Percentiles rank a stretch among this genome's conserved stretches.
Conservation (phyloP, 1,284 basidiomycete genomes). For the Phellopilus nigrolimitatus region DNA sequence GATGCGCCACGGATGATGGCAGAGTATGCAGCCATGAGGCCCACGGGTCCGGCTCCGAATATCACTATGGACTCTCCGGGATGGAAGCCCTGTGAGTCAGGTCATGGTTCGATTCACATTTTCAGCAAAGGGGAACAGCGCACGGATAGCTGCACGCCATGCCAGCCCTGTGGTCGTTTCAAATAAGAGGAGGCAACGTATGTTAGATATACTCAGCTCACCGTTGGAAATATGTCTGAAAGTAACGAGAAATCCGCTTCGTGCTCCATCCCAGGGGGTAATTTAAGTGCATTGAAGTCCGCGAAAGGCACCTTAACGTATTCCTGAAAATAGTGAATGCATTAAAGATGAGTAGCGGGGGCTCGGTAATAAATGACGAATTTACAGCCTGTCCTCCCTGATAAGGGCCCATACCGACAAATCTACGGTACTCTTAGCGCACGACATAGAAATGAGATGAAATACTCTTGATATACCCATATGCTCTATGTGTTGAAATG, state of each 20-base stretch:
- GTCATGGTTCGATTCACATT: background rate
- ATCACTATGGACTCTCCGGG: slow-evolving; percentile 49
- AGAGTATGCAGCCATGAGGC: slow-evolving; percentile 52
- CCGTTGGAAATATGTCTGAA: slow-evolving; percentile 51
- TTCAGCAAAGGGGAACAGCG: slow-evolving; percentile 13
- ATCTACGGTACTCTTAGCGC: slow-evolving; percentile 27
- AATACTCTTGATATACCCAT: slow-evolving; percentile 35
- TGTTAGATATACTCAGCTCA: slow-evolving; percentile 23
- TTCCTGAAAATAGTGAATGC: slow-evolving; percentile 31
- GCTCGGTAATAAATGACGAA: background rate
- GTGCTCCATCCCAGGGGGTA: slow-evolving; percentile 46
- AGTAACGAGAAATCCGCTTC: slow-evolving; percentile 52
- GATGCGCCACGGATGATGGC: slow-evolving; percentile 46
- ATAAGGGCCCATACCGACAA: slow-evolving; percentile 50
- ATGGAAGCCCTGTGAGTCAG: slow-evolving; percentile 37
- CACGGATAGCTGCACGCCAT: slow-evolving; percentile 45
- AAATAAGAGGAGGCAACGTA: slow-evolving; percentile 1
- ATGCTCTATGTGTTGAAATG: slow-evolving; percentile 30
- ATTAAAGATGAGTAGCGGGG: background rate
- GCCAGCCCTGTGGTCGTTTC: slow-evolving; percentile 40
- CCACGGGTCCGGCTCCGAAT: slow-evolving; percentile 45
- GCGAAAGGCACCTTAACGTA: slow-evolving; percentile 49
- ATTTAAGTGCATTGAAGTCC: slow-evolving; percentile 47
- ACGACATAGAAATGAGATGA: background rate
- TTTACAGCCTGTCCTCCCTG: slow-evolving; percentile 45